These are phyloP conservation scores for Sporothrix curviconia DNA, from an alignment of 2,329 filamentous ascomycete species.

Conservation along the genomic window DNA sequence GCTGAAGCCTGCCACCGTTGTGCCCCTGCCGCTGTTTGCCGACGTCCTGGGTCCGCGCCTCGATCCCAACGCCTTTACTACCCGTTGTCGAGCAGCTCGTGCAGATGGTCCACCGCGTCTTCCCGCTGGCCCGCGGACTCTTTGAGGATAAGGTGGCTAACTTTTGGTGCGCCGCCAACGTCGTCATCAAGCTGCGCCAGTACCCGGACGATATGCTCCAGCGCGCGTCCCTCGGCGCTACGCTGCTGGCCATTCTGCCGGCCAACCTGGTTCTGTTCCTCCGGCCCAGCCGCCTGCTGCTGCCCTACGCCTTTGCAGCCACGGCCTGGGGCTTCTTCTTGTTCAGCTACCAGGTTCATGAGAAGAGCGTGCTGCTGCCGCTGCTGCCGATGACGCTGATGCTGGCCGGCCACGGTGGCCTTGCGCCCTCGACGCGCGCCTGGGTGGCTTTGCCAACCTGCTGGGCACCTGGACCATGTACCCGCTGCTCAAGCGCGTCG, in stretches of 20 bases:
- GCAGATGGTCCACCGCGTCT: slow-evolving; percentile 86
- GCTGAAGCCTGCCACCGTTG: slow-evolving; percentile 51
- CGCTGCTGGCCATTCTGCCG: slow-evolving; percentile 67
- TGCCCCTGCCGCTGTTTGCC: slow-evolving; percentile 55
- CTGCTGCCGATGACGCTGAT: slow-evolving; percentile 89
- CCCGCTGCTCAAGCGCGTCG: slow-evolving; percentile 78
- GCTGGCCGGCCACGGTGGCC: slow-evolving; percentile 68
- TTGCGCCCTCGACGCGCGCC: slow-evolving; percentile 68
- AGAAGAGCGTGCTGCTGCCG: slow-evolving; percentile 92
- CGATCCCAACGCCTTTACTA: slow-evolving; percentile 63
- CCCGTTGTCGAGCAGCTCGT: slow-evolving; percentile 66
- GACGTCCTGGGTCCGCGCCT: slow-evolving; percentile 49
- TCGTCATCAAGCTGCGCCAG: slow-evolving; percentile 75
- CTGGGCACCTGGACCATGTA: slow-evolving; percentile 91
- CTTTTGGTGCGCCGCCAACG: slow-evolving; percentile 90
- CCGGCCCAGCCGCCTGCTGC: slow-evolving; percentile 65
- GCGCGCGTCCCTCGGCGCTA: slow-evolving; percentile 65
- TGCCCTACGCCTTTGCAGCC: slow-evolving; percentile 74
- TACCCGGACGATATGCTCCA: slow-evolving; percentile 69
- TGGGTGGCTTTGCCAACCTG: slow-evolving; percentile 98
- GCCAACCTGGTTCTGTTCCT: slow-evolving; percentile 75
- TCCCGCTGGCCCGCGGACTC: slow-evolving; percentile 89
- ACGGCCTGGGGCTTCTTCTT: slow-evolving; percentile 96
- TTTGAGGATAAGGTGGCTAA: slow-evolving; percentile 99
- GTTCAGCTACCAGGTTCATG: slow-evolving; percentile 96